Conservation (phyloP, 106 monocot species). For the Dactylorhiza incarnata region DNA sequence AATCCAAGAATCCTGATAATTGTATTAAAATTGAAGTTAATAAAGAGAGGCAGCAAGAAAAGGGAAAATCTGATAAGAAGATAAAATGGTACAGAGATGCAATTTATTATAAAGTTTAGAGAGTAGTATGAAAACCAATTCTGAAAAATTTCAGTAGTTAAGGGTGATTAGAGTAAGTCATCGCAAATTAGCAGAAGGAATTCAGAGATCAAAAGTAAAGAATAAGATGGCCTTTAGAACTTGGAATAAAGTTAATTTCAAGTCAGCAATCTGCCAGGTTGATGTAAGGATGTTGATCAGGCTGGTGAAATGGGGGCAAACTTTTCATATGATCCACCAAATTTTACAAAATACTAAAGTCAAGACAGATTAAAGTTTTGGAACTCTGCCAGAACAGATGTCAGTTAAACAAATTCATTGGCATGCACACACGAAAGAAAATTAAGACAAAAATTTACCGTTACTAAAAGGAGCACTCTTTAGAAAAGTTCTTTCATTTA, state of each 20-base stretch:
- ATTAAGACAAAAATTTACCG: no score
- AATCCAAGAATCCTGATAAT: conserved; percentile 70
- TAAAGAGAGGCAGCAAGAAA: neutral
- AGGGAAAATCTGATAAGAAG: neutral
- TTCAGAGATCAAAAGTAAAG: neutral
- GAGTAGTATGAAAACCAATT: neutral
- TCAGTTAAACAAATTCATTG: neutral
- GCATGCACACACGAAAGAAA: neutral
- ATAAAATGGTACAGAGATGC: neutral
- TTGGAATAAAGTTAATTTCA: neutral
- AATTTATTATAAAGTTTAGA: neutral
- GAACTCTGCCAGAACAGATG: neutral
- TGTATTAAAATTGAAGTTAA: neutral
- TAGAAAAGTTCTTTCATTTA: neutral
- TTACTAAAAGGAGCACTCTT: no score
- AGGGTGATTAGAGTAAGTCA: neutral
- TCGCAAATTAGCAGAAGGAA: neutral
- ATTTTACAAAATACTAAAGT: neutral
- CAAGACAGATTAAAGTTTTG: neutral
- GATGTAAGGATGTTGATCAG: neutral
- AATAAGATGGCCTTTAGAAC: neutral
- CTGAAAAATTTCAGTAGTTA: neutral
- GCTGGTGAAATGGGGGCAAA: neutral
- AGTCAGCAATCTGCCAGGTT: neutral
- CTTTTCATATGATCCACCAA: neutral